Evolutionary conservation across 345 rosid genomes (phyloP).

Genomic region (Limnanthes douglasii): DNA sequence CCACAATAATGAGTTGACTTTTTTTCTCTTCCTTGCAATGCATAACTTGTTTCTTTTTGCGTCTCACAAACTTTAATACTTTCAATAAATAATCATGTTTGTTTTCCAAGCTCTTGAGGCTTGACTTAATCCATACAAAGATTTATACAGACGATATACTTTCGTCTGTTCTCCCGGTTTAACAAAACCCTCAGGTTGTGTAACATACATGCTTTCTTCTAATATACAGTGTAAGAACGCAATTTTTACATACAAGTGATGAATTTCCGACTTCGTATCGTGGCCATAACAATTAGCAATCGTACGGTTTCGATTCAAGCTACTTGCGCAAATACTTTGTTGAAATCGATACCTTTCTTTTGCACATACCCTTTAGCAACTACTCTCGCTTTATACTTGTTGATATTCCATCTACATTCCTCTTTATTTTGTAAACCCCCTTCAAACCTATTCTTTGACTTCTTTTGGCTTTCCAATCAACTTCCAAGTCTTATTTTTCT

Average conservation of each 20-base stretch:
- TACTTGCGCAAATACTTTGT: too few relatives aligned
- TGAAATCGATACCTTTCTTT: too few relatives aligned
- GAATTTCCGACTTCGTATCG: neutral
- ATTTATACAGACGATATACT: neutral
- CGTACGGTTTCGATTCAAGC: neutral
- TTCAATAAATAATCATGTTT: neutral
- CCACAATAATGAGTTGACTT: too few relatives aligned
- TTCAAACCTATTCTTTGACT: too few relatives aligned
- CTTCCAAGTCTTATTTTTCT: too few relatives aligned
- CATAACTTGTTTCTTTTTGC: neutral
- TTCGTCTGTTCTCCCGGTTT: neutral
- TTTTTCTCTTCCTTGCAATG: too few relatives aligned
- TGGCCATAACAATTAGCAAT: neutral
- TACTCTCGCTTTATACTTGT: too few relatives aligned
- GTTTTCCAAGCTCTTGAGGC: conserved; percentile 2
- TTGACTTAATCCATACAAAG: neutral
- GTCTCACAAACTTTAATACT: neutral
- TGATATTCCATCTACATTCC: too few relatives aligned
- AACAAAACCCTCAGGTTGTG: conserved; percentile 1
- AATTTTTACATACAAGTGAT: neutral
- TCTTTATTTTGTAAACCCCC: too few relatives aligned
- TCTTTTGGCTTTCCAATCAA: too few relatives aligned
- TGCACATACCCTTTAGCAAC: too few relatives aligned
- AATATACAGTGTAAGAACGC: neutral
- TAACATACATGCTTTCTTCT: neutral